Conservation (phyloP, 148 eudicot genomes). For the Rhododendron henanense region DNA sequence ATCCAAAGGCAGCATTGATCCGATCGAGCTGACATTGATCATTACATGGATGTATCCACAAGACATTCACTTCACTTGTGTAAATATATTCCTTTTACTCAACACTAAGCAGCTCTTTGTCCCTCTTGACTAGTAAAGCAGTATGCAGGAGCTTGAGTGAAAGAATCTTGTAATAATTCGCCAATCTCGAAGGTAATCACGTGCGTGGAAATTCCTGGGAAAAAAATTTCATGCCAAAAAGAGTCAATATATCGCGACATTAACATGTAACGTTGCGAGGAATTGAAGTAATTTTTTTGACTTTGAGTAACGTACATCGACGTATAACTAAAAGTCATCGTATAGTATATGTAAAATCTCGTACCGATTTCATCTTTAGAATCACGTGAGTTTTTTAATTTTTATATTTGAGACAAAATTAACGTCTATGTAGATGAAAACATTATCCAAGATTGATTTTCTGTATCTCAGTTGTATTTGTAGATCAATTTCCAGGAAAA, state of each 20-base stretch:
- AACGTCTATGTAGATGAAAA: neutral
- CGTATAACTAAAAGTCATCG: no score
- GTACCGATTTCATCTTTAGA: neutral
- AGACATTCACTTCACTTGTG: neutral
- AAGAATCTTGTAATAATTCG: constrained; percentile 13
- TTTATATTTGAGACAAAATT: neutral
- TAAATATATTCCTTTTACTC: neutral
- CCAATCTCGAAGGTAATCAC: constrained; percentile 32
- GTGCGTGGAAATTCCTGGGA: constrained; percentile 28
- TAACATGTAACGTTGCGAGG: neutral
- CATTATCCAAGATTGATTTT: no score
- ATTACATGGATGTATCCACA: neutral
- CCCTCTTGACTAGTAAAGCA: constrained; percentile 10
- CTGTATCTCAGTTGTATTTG: neutral
- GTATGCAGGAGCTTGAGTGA: constrained; percentile 26
- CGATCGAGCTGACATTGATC: neutral
- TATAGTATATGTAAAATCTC: no score
- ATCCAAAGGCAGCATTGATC: neutral
- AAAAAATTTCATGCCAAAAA: neutral
- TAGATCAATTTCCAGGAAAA: neutral
- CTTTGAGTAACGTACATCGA: no score
- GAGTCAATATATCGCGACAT: neutral
- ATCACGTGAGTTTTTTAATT: neutral
- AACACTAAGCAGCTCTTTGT: neutral
- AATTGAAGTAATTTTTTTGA: no score